Evolutionary conservation across 257 asterid genomes (phyloP).

Genomic region (Misopates orontium): DNA sequence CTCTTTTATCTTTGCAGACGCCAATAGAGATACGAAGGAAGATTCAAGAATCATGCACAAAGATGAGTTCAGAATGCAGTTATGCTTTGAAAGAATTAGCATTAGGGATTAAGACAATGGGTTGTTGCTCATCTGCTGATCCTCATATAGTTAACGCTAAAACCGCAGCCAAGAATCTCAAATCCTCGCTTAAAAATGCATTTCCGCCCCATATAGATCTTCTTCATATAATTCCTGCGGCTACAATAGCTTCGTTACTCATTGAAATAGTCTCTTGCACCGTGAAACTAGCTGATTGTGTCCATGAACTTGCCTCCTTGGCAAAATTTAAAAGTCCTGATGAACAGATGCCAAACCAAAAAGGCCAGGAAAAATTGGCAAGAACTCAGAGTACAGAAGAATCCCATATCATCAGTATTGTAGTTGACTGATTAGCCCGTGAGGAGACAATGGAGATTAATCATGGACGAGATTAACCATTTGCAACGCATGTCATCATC

Average conservation of each 20-base stretch:
- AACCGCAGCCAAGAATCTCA: constrained; percentile 37
- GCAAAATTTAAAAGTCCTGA: constrained; percentile 50
- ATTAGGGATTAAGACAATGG: constrained; percentile 43
- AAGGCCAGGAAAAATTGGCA: constrained; percentile 23
- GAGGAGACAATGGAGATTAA: no score
- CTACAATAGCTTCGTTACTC: constrained; percentile 53
- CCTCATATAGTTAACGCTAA: constrained; percentile 33
- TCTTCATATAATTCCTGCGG: constrained; percentile 34
- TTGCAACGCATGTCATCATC: no score
- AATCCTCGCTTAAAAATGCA: constrained; percentile 20
- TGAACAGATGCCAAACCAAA: constrained; percentile 10
- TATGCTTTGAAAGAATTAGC: constrained; percentile 46
- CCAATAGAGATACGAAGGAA: constrained; percentile 32
- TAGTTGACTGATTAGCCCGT: constrained; percentile 24
- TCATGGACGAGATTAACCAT: no score
- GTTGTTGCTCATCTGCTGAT: constrained; percentile 24
- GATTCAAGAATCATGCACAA: constrained; percentile 45
- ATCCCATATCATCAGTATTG: constrained; percentile 21
- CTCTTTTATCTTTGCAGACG: constrained; percentile 28
- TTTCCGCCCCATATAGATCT: constrained; percentile 38
- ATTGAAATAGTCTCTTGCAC: constrained; percentile 49
- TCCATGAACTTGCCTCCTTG: constrained; percentile 44
- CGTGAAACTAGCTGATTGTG: constrained; percentile 42
- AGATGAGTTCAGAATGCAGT: constrained; percentile 50
- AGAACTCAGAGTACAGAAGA: constrained; percentile 17